Evolutionary conservation across 495 filamentous ascomycete genomes (phyloP).

Genomic region (Penicillium tannophilum): DNA sequence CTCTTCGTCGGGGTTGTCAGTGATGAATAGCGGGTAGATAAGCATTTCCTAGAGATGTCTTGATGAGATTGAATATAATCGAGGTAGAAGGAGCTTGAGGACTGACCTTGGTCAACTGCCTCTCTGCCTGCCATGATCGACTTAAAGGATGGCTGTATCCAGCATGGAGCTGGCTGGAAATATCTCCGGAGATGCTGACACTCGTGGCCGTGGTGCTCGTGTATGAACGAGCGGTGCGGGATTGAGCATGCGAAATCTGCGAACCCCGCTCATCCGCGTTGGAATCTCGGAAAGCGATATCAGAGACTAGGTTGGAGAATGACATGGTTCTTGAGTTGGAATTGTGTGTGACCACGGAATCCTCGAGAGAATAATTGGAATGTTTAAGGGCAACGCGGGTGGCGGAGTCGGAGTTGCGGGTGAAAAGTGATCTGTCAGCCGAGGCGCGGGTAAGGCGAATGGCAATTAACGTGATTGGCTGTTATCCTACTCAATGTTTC

Average conservation of each 20-base stretch:
- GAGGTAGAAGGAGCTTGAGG: not conserved
- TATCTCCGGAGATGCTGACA: constrained; percentile 89
- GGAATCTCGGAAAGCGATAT: constrained; percentile 71
- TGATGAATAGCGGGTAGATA: constrained; percentile 95
- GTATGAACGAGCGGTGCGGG: constrained; percentile 72
- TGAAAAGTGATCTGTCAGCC: constrained; percentile 14
- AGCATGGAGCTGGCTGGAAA: constrained; percentile 91
- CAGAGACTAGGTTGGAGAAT: constrained; percentile 87
- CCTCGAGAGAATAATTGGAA: not conserved
- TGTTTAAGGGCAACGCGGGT: not conserved
- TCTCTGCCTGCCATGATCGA: constrained; percentile 92
- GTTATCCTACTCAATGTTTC: too few relatives aligned
- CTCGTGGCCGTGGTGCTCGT: constrained; percentile 89
- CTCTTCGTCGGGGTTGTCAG: constrained; percentile 91
- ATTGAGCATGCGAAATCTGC: constrained; percentile 72
- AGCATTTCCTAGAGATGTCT: constrained; percentile 73
- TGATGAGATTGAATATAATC: not conserved
- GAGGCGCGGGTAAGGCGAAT: constrained; percentile 20
- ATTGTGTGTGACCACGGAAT: not conserved
- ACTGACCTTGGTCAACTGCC: constrained; percentile 91
- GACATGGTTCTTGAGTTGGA: constrained; percentile 63
- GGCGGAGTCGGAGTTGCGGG: not conserved
- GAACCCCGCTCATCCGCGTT: constrained; percentile 61
- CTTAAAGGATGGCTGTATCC: constrained; percentile 93
- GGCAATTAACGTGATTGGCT: constrained; percentile 20